Evolutionary conservation across 768 basidiomycete genomes (phyloP).

Genomic region (Mycena galericulata): DNA sequence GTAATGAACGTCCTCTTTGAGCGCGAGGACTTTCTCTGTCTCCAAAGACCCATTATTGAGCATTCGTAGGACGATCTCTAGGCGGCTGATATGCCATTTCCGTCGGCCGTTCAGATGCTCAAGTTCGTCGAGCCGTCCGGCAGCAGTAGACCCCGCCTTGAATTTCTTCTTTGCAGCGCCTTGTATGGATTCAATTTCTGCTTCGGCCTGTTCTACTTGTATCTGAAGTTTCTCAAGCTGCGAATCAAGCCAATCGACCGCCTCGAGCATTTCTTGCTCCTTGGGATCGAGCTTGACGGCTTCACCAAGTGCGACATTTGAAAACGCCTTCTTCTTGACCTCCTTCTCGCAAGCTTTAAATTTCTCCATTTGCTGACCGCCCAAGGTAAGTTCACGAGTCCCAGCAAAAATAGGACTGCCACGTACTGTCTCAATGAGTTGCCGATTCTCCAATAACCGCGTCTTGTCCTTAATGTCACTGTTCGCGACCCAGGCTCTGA

Average conservation of each 20-base stretch:
- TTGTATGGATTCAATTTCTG: constrained; percentile 91
- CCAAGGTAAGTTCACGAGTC: background rate
- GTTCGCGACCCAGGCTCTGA: constrained; percentile 96
- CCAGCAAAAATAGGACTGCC: constrained; percentile 32
- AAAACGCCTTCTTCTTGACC: constrained; percentile 99
- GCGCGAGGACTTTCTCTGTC: constrained; percentile 80
- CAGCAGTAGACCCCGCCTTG: constrained; percentile 73
- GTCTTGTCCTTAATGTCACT: constrained; percentile 99
- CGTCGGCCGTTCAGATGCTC: constrained; percentile 93
- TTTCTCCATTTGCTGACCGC: constrained; percentile 97
- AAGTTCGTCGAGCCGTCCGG: constrained; percentile 84
- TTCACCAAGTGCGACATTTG: constrained; percentile 96
- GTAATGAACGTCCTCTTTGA: constrained; percentile 96
- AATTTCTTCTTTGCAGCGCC: constrained; percentile 88
- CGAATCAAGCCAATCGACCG: constrained; percentile 85
- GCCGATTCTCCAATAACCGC: constrained; percentile 90
- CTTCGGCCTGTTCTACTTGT: constrained; percentile 95
- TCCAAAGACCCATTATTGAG: constrained; percentile 93
- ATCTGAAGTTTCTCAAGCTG: constrained; percentile 93
- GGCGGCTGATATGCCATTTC: constrained; percentile 93
- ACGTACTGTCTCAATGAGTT: constrained; percentile 95
- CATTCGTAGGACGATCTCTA: constrained; percentile 93
- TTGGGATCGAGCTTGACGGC: constrained; percentile 96
- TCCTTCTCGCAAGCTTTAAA: constrained; percentile 99
- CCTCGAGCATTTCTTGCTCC: constrained; percentile 95